phyloP scores from a whole-genome alignment of 768 basidiomycete species.

The Cystofilobasidium capitatum region DNA sequence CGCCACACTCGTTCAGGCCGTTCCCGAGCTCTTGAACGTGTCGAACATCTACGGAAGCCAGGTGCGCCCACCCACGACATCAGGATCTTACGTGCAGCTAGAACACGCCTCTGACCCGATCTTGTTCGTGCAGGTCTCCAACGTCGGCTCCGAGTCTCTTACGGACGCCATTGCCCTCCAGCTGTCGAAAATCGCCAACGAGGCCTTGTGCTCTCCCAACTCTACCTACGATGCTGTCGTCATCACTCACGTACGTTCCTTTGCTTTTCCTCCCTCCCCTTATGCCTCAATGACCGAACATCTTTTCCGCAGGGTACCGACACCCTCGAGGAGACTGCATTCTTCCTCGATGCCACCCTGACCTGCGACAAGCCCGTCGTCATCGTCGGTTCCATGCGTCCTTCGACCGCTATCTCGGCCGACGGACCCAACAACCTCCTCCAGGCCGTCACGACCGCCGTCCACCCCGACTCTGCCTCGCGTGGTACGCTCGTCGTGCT shows the following conservation, averaged over 20 bases:
- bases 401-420: slow-evolving; percentile 35
- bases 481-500: slow-evolving; percentile 36
- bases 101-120: too few species aligned
- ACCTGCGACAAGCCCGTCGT: slow-evolving; percentile 36
- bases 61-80: too few species aligned
- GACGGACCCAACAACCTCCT: slow-evolving; percentile 36
- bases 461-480: slow-evolving; percentile 26
- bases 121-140: slow-evolving; percentile 31
- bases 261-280: neutral
- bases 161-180: slow-evolving; percentile 9
- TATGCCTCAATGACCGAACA: slow-evolving; percentile 7
- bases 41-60: slow-evolving; percentile 28
- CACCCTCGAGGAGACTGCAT: slow-evolving; percentile 37
- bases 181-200: slow-evolving; percentile 30
- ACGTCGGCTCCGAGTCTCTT: slow-evolving; percentile 24
- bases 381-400: slow-evolving; percentile 39
- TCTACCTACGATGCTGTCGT: slow-evolving; percentile 32
- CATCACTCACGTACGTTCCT: slow-evolving; percentile 29
- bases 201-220: slow-evolving; percentile 31
- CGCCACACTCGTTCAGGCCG: slow-evolving; percentile 26
- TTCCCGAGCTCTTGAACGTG: slow-evolving; percentile 26
- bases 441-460: slow-evolving; percentile 33
- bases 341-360: slow-evolving; percentile 37
- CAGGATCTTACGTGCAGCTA: too few species aligned
- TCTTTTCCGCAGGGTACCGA: slow-evolving; percentile 28